These are phyloP conservation scores for Alternaria sp. DNA, from an alignment of 2,329 filamentous ascomycete genomes.

Conservation along the genomic window DNA sequence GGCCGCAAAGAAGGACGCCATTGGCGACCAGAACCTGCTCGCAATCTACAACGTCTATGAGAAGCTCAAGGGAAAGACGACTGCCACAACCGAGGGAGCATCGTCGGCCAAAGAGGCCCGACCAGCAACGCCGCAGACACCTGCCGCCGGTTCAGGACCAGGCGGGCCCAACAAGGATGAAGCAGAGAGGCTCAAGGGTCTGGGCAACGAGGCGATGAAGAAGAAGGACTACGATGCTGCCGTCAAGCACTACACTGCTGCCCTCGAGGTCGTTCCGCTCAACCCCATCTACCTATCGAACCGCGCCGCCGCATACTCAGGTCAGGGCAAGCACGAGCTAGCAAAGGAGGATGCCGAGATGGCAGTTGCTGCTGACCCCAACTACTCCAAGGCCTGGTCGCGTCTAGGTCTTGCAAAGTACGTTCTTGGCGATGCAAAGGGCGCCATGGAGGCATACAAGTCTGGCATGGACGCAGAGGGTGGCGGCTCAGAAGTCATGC, in stretches of 20 bases:
- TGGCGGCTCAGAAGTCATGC: conserved; percentile 96
- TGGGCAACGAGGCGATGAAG: conserved; percentile 94
- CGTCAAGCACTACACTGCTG: conserved; percentile 88
- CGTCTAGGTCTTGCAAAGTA: conserved; percentile 90
- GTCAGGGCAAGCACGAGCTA: conserved; percentile 81
- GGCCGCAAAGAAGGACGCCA: conserved; percentile 75
- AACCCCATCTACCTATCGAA: conserved; percentile 99
- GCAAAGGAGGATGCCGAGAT: conserved; percentile 90
- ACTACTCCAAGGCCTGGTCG: conserved; percentile 98
- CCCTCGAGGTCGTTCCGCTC: conserved; percentile 78
- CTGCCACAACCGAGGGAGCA: conserved; percentile 55
- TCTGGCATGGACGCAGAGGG: conserved; percentile 94
- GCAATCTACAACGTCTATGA: conserved; percentile 97
- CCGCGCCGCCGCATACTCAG: conserved; percentile 92
- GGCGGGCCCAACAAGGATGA: conserved; percentile 72
- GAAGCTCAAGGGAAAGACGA: conserved; percentile 79
- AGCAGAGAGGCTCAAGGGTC: conserved; percentile 86
- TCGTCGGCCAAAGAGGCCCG: conserved; percentile 53
- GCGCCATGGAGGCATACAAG: conserved; percentile 93
- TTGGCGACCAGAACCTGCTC: conserved; percentile 86
- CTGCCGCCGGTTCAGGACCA: conserved; percentile 43
- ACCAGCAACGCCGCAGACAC: conserved; percentile 52
- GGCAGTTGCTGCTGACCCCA: conserved; percentile 85
- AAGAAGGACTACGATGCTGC: conserved; percentile 87
- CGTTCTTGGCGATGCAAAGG: conserved; percentile 88